A percentile compares a stretch with the other conserved stretches of the same genome.
Evolutionary conservation across 208 protist genomes (phyloP).

Genomic region (Novymonas esmeraldas): DNA sequence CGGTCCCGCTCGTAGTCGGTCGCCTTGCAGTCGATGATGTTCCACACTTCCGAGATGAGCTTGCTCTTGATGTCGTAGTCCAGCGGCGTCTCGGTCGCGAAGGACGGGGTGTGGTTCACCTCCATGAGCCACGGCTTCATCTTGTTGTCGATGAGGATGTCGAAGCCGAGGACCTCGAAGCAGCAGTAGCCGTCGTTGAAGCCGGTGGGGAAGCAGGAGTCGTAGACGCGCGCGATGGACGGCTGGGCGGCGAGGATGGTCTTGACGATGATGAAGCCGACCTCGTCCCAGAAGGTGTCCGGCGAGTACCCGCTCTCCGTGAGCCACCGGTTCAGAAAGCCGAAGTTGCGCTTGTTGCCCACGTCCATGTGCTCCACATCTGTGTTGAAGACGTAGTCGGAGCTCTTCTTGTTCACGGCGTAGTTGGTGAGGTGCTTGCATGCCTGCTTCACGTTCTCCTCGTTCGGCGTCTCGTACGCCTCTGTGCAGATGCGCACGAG

Average conservation of each 20-base stretch:
- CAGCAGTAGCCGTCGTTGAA: slow-evolving; percentile 93
- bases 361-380: slow-evolving; percentile 70
- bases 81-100: slow-evolving; percentile 92
- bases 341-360: slow-evolving; percentile 94
- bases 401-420: slow-evolving; percentile 95
- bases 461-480: slow-evolving; percentile 83
- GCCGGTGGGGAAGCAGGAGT: slow-evolving; percentile 86
- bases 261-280: slow-evolving; percentile 89
- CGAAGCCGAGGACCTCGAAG: slow-evolving; percentile 97
- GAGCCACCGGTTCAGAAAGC: slow-evolving; percentile 90
- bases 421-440: slow-evolving; percentile 98
- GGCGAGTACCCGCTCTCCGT: slow-evolving; percentile 49
- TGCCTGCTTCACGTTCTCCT: slow-evolving; percentile 79
- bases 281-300: slow-evolving; percentile 72
- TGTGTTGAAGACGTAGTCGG: slow-evolving; percentile 92
- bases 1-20: slow-evolving; percentile 68
- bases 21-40: slow-evolving; percentile 85
- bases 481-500: slow-evolving; percentile 95
- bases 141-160: slow-evolving; percentile 94
- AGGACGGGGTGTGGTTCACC: slow-evolving; percentile 97
- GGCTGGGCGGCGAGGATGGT: slow-evolving; percentile 94
- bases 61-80: slow-evolving; percentile 93
- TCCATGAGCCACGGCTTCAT: slow-evolving; percentile 96
- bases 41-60: slow-evolving; percentile 87
- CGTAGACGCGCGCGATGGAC: slow-evolving; percentile 89